Base-by-base conservation (phyloP, 208 protist genomes). In the Crithidia thermophila region DNA sequence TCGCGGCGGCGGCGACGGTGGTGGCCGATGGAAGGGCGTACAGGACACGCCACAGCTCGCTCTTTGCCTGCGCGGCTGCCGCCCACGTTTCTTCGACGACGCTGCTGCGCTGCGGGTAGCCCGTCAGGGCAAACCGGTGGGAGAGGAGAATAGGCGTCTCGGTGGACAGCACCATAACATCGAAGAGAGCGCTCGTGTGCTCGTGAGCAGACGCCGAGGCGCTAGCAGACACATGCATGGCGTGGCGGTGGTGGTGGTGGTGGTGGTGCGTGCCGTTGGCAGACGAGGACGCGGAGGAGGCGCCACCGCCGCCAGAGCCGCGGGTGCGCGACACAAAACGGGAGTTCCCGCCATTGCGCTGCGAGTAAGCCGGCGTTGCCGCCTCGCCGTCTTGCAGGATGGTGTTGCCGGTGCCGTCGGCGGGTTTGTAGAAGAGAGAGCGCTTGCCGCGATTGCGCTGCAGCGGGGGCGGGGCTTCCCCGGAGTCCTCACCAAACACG, bases 61-160 rank as follows among this genome's bases (percentile, higher is more conserved):
- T 27, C 53, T 59, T 58, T 18, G 72, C 65, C n/a, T 63, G 67
- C 27, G 67, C 62, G 25, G 71, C 43, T 21, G 52, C 63, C 4
- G 79, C 72, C 81, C 81, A 86, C n/a, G 67, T 50, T 21, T 78
- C 81, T 57, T 86, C 81, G n/a, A 86, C 21, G 16, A 37, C 61
- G 42, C 9, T 16, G 42, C 62, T 62, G 37, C 80, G 75, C 16
- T 74, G 20, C 3, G 11, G 18, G 10, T 10, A 1, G 31, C 2
- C 3, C 18, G 27, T 36, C 2, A 85, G 27, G 34, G 52, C 52
- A 49, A 66, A 85, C 39, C 53, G 69, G 23, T 65, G 39, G 14
- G 58, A 40, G 13, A 82, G 75, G 33, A 75, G 14, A 16, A 51
- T 23, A 2, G 50, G 36, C 37, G 70, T 25, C 20, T 80, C 71